Percentiles rank a stretch among this genome's conserved stretches.
Evolutionary conservation across 805 yeast species (phyloP).

Genomic region (Kodamaea neixiangensis): DNA sequence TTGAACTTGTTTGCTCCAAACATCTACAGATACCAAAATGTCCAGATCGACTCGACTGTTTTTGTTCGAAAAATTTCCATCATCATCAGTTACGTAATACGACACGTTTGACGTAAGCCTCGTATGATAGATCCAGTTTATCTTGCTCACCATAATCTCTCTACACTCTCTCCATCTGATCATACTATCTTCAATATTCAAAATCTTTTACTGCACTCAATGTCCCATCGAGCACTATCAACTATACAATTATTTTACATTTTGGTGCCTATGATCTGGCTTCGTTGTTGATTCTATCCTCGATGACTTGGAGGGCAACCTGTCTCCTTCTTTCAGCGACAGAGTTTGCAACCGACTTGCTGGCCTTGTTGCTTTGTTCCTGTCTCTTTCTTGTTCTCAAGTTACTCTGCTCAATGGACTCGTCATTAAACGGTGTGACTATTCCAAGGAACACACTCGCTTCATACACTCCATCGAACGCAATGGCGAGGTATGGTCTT

Average conservation of each 20-base stretch:
- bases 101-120: no score
- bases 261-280: background rate
- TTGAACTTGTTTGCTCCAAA: constrained; percentile 22
- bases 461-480: constrained; percentile 45
- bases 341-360: constrained; percentile 39
- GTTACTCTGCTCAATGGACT: constrained; percentile 73
- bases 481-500: constrained; percentile 52
- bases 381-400: constrained; percentile 66
- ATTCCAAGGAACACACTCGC: constrained; percentile 46
- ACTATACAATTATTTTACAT: background rate
- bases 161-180: no score
- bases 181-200: no score
- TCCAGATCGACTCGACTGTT: background rate
- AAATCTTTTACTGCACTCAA: background rate
- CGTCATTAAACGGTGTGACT: constrained; percentile 63
- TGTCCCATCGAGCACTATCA: background rate
- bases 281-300: constrained; percentile 53
- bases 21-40: background rate
- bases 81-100: background rate
- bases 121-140: no score
- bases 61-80: background rate
- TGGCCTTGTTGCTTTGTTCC: constrained; percentile 45
- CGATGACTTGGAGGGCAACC: constrained; percentile 72
- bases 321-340: constrained; percentile 78
- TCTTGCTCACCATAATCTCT: no score